These are phyloP conservation scores for Coniochaeta ligniaria DNA, from an alignment of 2,329 filamentous ascomycete species.

Conservation along the genomic window DNA sequence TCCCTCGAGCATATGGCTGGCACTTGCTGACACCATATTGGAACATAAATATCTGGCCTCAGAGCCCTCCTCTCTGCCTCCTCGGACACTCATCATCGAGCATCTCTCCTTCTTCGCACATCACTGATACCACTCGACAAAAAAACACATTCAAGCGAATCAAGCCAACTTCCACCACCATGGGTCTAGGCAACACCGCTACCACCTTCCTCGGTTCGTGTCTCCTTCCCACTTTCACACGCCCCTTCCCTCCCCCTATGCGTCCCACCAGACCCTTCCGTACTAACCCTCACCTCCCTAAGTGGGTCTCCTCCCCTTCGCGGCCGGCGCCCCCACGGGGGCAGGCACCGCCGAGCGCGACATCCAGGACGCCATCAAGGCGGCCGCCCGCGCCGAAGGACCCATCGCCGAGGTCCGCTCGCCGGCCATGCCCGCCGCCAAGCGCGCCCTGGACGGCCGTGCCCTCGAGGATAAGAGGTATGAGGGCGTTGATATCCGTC, in stretches of 20 bases:
- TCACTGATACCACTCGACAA: not conserved
- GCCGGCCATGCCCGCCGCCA: not conserved
- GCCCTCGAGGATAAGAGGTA: slow-evolving; percentile 1
- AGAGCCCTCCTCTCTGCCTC: no score
- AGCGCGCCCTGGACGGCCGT: slow-evolving; percentile 1
- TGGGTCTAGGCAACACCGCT: not conserved
- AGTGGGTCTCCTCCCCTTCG: slow-evolving; percentile 2
- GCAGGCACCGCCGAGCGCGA: not conserved
- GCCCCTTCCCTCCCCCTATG: no score
- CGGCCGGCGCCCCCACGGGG: not conserved
- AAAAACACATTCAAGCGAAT: not conserved
- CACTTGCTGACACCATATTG: not conserved
- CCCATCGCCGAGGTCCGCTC: not conserved
- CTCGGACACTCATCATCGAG: not conserved
- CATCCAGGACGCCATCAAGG: slow-evolving; percentile 1
- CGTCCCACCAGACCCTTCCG: no score
- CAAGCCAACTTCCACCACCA: not conserved
- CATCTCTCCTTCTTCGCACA: not conserved
- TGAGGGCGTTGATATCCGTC: slow-evolving; percentile 2
- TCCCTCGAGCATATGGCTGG: no score
- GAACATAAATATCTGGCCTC: no score
- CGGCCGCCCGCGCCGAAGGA: not conserved
- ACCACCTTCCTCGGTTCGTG: not conserved
- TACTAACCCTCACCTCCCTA: no score
- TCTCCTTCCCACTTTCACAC: no score